Base-by-base conservation (phyloP, 2,329 filamentous ascomycete genomes). In the Phialocephala subalpina region DNA sequence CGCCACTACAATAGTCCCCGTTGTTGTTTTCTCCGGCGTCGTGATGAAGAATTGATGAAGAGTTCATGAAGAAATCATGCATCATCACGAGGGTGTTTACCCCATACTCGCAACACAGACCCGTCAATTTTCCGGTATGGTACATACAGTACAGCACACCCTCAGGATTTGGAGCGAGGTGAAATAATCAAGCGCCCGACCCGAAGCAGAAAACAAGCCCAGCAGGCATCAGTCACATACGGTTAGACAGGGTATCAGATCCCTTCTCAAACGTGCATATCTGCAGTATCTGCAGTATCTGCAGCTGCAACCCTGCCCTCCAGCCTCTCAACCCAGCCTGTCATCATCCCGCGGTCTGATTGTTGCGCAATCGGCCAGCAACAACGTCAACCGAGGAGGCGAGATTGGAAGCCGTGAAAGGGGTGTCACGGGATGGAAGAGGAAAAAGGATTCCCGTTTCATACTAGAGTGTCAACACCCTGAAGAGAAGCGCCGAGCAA, bases 231-330 rank as follows among this genome's bases (percentile, higher is more conserved):
- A 45, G 60, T 58, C 55, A 4, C 14, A 58, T 52, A 27, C 14
- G 22, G 61, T 38, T 49, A 36, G 60, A 42, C 49, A 47, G 55
- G 56, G 55, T 57, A 56, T 63, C 47, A 60, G 60, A 66, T 66
- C 60, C 42, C 16, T 60, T 59, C 47, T 42, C 45, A 42, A 60
- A 58, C 58, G 53, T 58, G 56, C 56, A 56, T 66, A 14, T 57
- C 35, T 40, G 25, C 60, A 35, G 55, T 11, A 18, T 12, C n/a
- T 12, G 2, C 14, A 53, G 49, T 27, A n/a, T 27, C 49, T 56
- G 52, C 52, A 56, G 20, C 20, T 53, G 27, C 27, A 53, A 14
- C 47, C 12, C 20, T 33, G 9, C 49, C n/a, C 52, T 35, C 27
- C 27, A 56, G 18, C 52, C 52, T 33, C 3, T 33, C 25, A 12